phyloP scores from a whole-genome alignment of 768 basidiomycete genomes.

The Megacollybia marginata region DNA sequence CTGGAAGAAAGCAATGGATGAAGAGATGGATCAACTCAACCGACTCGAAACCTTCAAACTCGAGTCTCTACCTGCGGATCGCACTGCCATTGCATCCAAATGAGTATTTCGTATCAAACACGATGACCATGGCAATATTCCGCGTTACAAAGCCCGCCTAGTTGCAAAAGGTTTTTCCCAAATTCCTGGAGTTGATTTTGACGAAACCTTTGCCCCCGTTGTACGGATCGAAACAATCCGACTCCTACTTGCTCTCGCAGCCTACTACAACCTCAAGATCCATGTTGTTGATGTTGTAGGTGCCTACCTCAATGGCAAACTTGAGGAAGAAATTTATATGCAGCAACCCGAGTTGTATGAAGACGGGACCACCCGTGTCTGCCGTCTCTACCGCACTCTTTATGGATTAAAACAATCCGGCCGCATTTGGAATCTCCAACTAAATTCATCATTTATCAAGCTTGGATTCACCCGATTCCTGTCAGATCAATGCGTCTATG shows the following conservation, averaged over 20 bases:
- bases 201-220: slow-evolving; percentile 8
- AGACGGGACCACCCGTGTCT: slow-evolving; percentile 6
- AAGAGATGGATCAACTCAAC: slow-evolving; percentile 14
- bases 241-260: slow-evolving; percentile 1
- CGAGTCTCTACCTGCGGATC: slow-evolving; percentile 12
- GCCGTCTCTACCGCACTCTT: slow-evolving; percentile 4
- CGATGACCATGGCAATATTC: slow-evolving; percentile 22
- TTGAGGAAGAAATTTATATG: slow-evolving; percentile 27
- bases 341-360: slow-evolving; percentile 18
- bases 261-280: slow-evolving; percentile 4
- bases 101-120: slow-evolving; percentile 17
- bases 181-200: slow-evolving; percentile 18
- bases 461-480: slow-evolving; percentile 9
- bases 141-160: slow-evolving; percentile 24
- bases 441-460: slow-evolving; percentile 8
- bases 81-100: slow-evolving; percentile 12
- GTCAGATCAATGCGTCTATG: slow-evolving; percentile 12
- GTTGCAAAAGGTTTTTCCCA: slow-evolving; percentile 30
- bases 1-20: slow-evolving; percentile 18
- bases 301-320: slow-evolving; percentile 13
- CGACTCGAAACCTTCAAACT: slow-evolving; percentile 22
- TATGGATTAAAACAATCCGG: slow-evolving; percentile 22
- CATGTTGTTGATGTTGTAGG: slow-evolving; percentile 9
- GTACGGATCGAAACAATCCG: slow-evolving; percentile 4
- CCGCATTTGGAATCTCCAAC: slow-evolving; percentile 19